Conservation (phyloP, 2,329 filamentous ascomycete species). For the Trichoderma citrinoviride region DNA sequence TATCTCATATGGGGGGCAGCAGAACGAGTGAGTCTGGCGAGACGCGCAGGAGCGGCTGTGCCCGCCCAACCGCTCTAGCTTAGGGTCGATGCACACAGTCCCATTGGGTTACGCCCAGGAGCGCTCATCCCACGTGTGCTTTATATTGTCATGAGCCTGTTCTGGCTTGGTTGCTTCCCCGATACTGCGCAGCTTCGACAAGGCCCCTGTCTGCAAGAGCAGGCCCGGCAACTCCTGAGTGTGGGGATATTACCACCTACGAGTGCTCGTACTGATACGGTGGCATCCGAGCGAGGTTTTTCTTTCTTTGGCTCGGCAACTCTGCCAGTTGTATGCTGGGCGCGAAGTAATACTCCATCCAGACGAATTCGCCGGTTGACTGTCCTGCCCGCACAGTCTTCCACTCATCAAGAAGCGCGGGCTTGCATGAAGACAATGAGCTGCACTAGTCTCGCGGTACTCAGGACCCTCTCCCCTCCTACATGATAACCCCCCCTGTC, state of each 20-base stretch:
- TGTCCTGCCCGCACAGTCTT: not conserved
- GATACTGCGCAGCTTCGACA: not conserved
- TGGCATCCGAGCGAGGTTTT: not conserved
- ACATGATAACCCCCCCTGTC: not conserved
- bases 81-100: not conserved
- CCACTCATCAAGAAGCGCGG: not conserved
- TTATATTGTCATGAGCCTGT: constrained; percentile 7
- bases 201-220: not conserved
- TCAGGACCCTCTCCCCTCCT: not conserved
- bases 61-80: constrained; percentile 4
- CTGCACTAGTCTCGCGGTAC: not conserved
- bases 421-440: not conserved
- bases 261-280: not conserved
- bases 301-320: not conserved
- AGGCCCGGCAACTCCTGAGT: constrained; percentile 11
- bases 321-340: not conserved
- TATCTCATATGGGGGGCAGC: not conserved
- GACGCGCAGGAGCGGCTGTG: constrained; percentile 9
- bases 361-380: not conserved
- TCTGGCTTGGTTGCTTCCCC: constrained; percentile 14
- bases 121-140: constrained; percentile 17
- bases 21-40: not conserved
- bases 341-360: not conserved
- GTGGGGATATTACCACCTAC: not conserved
- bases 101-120: constrained; percentile 12